These are phyloP conservation scores for Epithele typhae DNA, from an alignment of 768 basidiomycete species.

Conservation along the genomic window DNA sequence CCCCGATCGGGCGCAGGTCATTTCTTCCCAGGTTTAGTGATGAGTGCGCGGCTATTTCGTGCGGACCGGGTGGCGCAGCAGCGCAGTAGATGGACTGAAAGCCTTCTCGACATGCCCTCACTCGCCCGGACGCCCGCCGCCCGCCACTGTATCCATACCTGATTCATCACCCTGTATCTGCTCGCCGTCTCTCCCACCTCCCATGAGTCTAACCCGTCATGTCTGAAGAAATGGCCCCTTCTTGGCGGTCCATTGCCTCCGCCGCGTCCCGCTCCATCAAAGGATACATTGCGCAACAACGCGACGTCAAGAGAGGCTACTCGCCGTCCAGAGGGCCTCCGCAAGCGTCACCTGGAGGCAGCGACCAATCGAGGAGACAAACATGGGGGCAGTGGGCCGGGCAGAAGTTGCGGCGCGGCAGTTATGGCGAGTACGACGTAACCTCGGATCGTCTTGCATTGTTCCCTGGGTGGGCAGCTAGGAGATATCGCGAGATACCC, in stretches of 20 bases:
- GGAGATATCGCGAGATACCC: constrained; percentile 33
- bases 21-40: too few relatives aligned
- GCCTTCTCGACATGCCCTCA: background rate
- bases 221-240: constrained; percentile 29
- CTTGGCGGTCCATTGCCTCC: constrained; percentile 26
- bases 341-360: background rate
- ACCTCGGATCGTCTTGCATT: constrained; percentile 46
- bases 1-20: too few relatives aligned
- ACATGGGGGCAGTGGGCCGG: constrained; percentile 64
- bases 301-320: constrained; percentile 33
- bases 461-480: constrained; percentile 82
- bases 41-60: background rate
- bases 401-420: constrained; percentile 34
- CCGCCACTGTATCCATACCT: background rate
- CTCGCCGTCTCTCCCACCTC: background rate
- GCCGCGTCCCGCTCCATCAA: constrained; percentile 39
- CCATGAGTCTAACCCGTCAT: constrained; percentile 10
- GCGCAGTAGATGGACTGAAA: too few relatives aligned
- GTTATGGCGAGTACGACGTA: constrained; percentile 21
- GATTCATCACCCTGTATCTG: background rate
- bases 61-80: background rate
- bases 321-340: constrained; percentile 7
- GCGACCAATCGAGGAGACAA: constrained; percentile 30
- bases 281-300: constrained; percentile 42
- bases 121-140: background rate